phyloP scores from a whole-genome alignment of 768 basidiomycete species.

The Serendipita sp. region DNA sequence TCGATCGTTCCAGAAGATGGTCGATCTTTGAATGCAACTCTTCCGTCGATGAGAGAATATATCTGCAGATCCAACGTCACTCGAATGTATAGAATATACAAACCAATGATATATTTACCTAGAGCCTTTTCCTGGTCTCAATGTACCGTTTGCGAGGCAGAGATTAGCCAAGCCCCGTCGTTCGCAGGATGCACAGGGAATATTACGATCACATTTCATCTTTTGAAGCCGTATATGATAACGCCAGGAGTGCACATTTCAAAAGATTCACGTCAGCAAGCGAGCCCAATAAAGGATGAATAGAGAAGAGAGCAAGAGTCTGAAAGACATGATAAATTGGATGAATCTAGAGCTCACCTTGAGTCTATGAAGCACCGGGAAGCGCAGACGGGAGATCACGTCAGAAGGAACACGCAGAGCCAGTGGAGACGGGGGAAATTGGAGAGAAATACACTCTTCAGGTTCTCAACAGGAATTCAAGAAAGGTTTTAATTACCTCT shows the following conservation, averaged over 20 bases:
- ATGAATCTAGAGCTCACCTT: background rate
- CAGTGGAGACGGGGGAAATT: background rate
- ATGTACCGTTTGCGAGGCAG: background rate
- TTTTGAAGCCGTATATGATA: background rate
- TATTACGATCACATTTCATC: slow-evolving; percentile 3
- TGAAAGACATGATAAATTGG: background rate
- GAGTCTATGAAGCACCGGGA: background rate
- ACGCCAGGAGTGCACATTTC: background rate
- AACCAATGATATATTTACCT: background rate
- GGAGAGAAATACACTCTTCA: background rate
- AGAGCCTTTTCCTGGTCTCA: background rate
- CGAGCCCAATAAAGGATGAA: too few species aligned
- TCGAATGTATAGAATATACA: background rate
- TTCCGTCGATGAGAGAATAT: slow-evolving; percentile 1
- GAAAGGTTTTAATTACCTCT: background rate
- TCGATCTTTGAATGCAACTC: background rate
- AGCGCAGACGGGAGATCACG: background rate
- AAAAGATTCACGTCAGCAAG: background rate
- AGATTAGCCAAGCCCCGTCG: background rate
- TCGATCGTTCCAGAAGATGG: background rate
- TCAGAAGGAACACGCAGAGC: background rate
- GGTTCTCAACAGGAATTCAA: background rate
- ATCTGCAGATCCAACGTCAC: background rate
- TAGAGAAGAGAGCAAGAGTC: too few species aligned
- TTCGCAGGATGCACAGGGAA: background rate